Conservation (phyloP, 345 rosid genomes). For the Aegle marmelos region DNA sequence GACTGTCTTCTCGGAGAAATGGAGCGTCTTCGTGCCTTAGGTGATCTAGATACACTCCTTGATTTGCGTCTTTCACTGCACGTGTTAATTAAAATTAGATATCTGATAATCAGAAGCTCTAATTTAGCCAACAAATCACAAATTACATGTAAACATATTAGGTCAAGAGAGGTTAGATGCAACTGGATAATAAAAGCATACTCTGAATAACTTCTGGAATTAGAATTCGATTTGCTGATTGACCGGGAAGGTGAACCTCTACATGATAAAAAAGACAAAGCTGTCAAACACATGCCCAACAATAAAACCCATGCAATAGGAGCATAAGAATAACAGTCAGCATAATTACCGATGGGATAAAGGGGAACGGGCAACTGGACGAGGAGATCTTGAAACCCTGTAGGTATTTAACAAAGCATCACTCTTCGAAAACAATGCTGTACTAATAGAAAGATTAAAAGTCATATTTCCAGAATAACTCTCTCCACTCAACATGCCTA, state of each 20-base stretch:
- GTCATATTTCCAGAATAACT: background rate
- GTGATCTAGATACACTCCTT: slow-evolving; percentile 77
- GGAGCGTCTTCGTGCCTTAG: slow-evolving; percentile 29
- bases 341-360: slow-evolving; percentile 34
- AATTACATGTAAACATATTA: background rate
- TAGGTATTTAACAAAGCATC: slow-evolving; percentile 5
- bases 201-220: slow-evolving; percentile 66
- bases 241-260: slow-evolving; percentile 53
- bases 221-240: slow-evolving; percentile 52
- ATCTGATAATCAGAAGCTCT: background rate
- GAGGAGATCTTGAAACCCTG: slow-evolving; percentile 46
- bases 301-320: background rate
- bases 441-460: background rate
- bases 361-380: slow-evolving; percentile 22
- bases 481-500: background rate
- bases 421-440: background rate
- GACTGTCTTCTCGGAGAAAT: slow-evolving; percentile 47
- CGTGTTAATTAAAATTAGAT: background rate
- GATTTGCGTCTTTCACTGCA: slow-evolving; percentile 44
- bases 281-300: background rate
- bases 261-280: slow-evolving; percentile 26
- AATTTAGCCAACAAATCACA: background rate
- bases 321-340: slow-evolving; percentile 2
- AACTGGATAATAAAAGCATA: slow-evolving; percentile 23
- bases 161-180: background rate